These are phyloP conservation scores for Termitomyces heimii DNA, from an alignment of 768 basidiomycete genomes.

Conservation along the genomic window DNA sequence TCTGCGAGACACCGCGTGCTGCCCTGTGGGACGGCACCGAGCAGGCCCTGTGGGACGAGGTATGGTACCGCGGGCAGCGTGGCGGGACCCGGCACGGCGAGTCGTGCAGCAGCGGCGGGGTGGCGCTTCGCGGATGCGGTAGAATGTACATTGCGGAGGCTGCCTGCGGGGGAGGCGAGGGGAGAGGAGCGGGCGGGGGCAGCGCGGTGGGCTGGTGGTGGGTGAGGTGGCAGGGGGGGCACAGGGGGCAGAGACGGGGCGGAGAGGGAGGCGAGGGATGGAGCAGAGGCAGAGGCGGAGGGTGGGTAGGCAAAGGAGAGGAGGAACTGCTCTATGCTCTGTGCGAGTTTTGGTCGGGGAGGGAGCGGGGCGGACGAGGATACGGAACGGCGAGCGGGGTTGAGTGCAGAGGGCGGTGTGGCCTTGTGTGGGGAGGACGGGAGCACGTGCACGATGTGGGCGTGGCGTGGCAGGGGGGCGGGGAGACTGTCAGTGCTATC, in stretches of 20 bases:
- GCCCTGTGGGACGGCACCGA: neutral
- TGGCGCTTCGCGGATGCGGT: neutral
- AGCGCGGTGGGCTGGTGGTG: neutral
- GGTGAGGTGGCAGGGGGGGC: neutral
- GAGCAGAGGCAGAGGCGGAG: slow-evolving; percentile 1
- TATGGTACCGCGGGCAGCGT: slow-evolving; percentile 1
- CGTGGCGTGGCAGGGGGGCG: neutral
- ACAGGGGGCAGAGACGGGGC: neutral
- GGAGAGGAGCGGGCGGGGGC: neutral
- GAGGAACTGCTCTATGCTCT: slow-evolving; percentile 33
- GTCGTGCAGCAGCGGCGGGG: too few relatives aligned
- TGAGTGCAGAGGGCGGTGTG: neutral
- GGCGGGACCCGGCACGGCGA: too few relatives aligned
- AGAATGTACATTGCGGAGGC: neutral
- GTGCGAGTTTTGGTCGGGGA: slow-evolving; percentile 25
- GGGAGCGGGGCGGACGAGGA: neutral
- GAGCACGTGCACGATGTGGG: slow-evolving; percentile 19
- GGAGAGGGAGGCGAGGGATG: neutral
- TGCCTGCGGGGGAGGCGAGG: neutral
- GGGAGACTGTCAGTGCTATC: slow-evolving; percentile 6
- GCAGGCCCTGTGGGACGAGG: slow-evolving; percentile 10
- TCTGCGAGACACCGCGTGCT: slow-evolving; percentile 17
- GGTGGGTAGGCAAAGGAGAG: slow-evolving; percentile 28
- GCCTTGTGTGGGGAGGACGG: slow-evolving; percentile 8
- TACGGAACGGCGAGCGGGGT: neutral